Base-by-base conservation (phyloP, 164 flowering plant genomes). In the Hamamelis virginiana region DNA sequence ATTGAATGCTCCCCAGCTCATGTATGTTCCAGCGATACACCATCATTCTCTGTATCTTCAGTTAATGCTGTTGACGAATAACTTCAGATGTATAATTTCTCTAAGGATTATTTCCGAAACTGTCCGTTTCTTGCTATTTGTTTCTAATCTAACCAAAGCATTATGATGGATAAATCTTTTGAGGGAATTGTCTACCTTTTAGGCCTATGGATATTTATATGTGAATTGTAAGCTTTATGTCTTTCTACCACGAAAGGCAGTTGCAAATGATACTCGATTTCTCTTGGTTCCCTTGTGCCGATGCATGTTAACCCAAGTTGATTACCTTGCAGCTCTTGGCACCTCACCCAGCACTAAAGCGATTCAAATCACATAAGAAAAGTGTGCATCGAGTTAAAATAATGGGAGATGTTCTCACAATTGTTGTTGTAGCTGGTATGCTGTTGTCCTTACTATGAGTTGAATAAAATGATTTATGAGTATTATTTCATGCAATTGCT, bases 391-490 rank as follows among this genome's bases (percentile, higher is more conserved):
- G 70, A 38, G 38, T 91, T 41, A 91, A 87, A 78, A 82, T 80
- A 71, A n/a, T 89, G 28, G 94, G 92, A 55, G 91, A 91, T 79
- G 85, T 84, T 67, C 84, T 88, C 53, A 86, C 90, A 43, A 52
- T 88, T 71, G 82, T 86, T 72, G 92, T 86, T 69, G 89, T 88
- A 68, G 89, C 97, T 68, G 92, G 98, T 93, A 87, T 52, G 81
- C 26, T 63, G 11, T 9, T 64, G 25, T 51, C 28, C 26, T 44
- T n/a, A 10, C 5, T 61, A 18, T 44, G 33, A 16, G 48, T 43
- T 44, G 9, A 13, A 26, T 22, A 8, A 22, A 21, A 8, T 64
- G 43, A 21, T 13, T 57, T 38, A 26, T 18, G 38, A 18, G 5
- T 27, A 14, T 9, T 48, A 26, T 26, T 50, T 18, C 5, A 4